Conservation (phyloP, 768 basidiomycete genomes). For the Pilatotrama ljubarskyi region DNA sequence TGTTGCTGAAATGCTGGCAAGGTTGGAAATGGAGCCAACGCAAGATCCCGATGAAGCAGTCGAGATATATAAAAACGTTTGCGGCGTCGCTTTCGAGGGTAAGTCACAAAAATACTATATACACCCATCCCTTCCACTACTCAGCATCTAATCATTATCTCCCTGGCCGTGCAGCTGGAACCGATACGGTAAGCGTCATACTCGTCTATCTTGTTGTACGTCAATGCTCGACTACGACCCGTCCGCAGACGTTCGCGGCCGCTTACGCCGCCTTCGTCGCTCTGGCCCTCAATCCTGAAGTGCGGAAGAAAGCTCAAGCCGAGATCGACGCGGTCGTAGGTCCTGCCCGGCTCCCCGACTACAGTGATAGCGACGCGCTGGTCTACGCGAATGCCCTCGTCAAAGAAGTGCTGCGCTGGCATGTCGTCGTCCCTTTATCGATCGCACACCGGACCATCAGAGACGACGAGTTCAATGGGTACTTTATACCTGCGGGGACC, state of each 20-base stretch:
- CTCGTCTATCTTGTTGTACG: no score
- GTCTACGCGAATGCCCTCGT: constrained; percentile 13
- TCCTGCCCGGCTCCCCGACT: constrained; percentile 7
- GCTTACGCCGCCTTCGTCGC: not conserved
- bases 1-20: not conserved
- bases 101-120: no score
- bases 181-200: not conserved
- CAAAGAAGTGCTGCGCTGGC: constrained; percentile 20
- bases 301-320: not conserved
- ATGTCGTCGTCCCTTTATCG: constrained; percentile 3
- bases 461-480: constrained; percentile 26
- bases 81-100: constrained; percentile 1
- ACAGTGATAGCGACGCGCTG: constrained; percentile 1
- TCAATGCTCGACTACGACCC: no score
- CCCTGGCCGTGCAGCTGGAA: not conserved
- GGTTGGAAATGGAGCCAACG: not conserved
- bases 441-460: constrained; percentile 30
- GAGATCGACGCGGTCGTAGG: constrained; percentile 8
- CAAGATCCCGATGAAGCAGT: not conserved
- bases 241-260: not conserved
- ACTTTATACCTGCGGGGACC: constrained; percentile 28
- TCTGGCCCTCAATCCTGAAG: constrained; percentile 12
- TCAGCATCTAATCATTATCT: no score
- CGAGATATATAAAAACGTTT: not conserved
- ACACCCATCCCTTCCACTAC: no score